Percentiles rank a stretch among this genome's conserved stretches.
Evolutionary conservation across 2,329 filamentous ascomycete species (phyloP).

Genomic region (Ceratocystis variospora): DNA sequence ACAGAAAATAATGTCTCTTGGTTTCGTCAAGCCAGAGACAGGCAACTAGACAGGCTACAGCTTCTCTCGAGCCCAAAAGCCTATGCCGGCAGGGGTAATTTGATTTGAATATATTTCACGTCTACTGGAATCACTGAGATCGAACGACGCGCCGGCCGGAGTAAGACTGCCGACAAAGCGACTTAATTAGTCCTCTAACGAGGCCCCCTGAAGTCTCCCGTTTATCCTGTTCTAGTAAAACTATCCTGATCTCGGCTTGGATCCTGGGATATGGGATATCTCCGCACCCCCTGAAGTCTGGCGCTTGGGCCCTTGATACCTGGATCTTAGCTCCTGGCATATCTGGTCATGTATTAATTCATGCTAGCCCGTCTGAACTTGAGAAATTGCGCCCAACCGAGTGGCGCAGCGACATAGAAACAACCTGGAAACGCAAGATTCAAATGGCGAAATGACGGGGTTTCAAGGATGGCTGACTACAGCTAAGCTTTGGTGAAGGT

Average conservation of each 20-base stretch:
- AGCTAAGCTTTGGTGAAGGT: not conserved
- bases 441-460: constrained; percentile 1
- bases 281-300: not conserved
- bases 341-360: not conserved
- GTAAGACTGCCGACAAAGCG: not conserved
- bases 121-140: no score
- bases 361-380: not conserved
- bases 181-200: not conserved
- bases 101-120: no score
- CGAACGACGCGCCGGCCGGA: not conserved
- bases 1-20: no score
- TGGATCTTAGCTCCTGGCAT: no score
- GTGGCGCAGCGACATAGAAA: not conserved
- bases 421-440: not conserved
- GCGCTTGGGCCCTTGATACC: no score
- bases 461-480: not conserved
- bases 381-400: not conserved
- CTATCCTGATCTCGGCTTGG: not conserved
- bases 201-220: not conserved
- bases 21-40: no score
- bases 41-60: no score
- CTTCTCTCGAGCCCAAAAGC: no score
- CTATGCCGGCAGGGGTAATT: not conserved
- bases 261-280: not conserved
- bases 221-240: not conserved